These are phyloP conservation scores for Fraxinus paxiana DNA, from an alignment of 305 asterid species.

Conservation along the genomic window DNA sequence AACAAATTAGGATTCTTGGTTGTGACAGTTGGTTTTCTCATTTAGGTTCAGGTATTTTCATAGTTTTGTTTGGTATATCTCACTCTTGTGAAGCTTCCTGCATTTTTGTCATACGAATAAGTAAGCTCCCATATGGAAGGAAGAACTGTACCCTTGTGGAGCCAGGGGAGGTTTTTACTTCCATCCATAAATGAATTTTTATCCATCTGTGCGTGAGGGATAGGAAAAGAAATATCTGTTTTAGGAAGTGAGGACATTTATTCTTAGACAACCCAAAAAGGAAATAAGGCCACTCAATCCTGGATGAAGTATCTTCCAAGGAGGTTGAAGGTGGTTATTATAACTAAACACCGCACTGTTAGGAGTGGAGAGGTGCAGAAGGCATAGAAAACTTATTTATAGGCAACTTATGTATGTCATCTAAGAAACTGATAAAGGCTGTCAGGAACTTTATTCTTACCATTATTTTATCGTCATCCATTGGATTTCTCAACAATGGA, in stretches of 20 bases:
- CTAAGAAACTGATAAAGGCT: background rate
- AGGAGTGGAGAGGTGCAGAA: background rate
- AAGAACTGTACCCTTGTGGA: background rate
- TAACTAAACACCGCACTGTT: background rate
- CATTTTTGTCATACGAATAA: background rate
- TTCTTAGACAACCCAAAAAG: background rate
- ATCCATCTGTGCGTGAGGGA: background rate
- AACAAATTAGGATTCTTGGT: background rate
- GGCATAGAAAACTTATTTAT: background rate
- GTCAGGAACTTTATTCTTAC: background rate
- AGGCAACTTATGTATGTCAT: slow-evolving; percentile 14
- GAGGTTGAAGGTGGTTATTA: background rate
- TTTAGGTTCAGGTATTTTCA: background rate
- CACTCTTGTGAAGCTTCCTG: background rate
- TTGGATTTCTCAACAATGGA: slow-evolving; percentile 3
- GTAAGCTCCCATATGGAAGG: background rate
- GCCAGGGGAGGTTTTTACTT: background rate
- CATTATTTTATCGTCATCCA: background rate
- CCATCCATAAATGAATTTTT: background rate
- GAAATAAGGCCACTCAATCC: background rate
- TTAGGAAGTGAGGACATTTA: background rate
- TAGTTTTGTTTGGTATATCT: background rate
- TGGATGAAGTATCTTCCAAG: background rate
- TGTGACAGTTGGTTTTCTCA: background rate
- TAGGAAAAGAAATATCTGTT: background rate